Evolutionary conservation across 1,284 basidiomycete species (phyloP), one percentile per base, ranked within the genome.

Genomic region (Somion occarium): DNA sequence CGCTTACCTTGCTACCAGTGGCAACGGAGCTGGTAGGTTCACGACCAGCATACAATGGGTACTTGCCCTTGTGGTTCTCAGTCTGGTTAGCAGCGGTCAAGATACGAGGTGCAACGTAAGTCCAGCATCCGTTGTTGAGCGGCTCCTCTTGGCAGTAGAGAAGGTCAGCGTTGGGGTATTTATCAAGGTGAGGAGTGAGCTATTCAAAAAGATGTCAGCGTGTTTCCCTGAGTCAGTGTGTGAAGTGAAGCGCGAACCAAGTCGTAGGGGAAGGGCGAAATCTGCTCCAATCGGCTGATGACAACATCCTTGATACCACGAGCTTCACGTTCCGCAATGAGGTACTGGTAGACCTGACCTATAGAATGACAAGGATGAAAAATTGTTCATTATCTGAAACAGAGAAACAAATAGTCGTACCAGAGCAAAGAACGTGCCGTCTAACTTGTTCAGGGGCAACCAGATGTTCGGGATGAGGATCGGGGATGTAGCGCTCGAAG

Each of bases 231-330:
- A 23, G 26, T 23, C 5, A 5, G 12, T 23, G 15, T 45, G 30
- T 47, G 12, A 47, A 19, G 34, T 24, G 19, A 25, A 59, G 22
- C 30, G 70, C 80, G 42, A 64, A 93, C 85, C 50, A 93, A 70
- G 63, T 98, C 94, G 67, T 98, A 98, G 45, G 97, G 95, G 79
- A 99, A 90, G 1, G 96, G 97, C 38, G 91, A 93, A 51, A 98
- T 64, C 72, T 99, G 96, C 70, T 99, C 97, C 46, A 99, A 69
- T 51, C 97, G 80, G 62, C 91, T 94, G 64, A 99, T 98, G 27
- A 88, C 96, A 54, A 98, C 80, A 64, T 99, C 88, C 61, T 91
- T 91, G 75, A 95, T 88, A 27, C 90, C 90, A 54, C 83, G 84
- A 44, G 90, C 88, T 68, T 95, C 91, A 56, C 94, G 88, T 64